Percentiles rank a stretch among this genome's conserved stretches.
phyloP scores from a whole-genome alignment of 306 rosid genomes.

The Quercus dentata region DNA sequence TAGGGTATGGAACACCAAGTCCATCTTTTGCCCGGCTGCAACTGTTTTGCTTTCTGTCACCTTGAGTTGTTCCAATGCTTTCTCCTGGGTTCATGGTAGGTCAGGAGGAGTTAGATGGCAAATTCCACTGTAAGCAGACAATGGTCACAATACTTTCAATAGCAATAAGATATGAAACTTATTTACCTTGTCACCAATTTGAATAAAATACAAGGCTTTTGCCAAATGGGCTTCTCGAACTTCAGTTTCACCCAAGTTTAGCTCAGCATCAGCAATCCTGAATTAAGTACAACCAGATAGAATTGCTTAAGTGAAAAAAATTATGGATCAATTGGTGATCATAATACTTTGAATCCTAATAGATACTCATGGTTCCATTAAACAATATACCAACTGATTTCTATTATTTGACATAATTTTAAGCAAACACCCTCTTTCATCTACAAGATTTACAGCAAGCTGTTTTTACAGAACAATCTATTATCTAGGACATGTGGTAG shows the following conservation, averaged over 20 bases:
- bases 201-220: slow-evolving; percentile 81
- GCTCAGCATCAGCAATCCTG: slow-evolving; percentile 98
- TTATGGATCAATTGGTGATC: background rate
- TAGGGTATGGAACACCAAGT: slow-evolving; percentile 81
- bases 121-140: slow-evolving; percentile 3
- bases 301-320: slow-evolving; percentile 3
- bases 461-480: background rate
- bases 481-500: background rate
- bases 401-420: background rate
- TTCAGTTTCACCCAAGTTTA: slow-evolving; percentile 98
- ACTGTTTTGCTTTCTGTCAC: slow-evolving; percentile 92
- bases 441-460: background rate
- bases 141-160: background rate
- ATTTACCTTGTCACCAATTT: slow-evolving; percentile 85
- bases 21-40: slow-evolving; percentile 99
- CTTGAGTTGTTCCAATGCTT: slow-evolving; percentile 90
- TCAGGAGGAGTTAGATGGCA: slow-evolving; percentile 1
- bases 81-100: slow-evolving; percentile 51
- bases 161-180: slow-evolving; percentile 6
- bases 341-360: slow-evolving; percentile 15
- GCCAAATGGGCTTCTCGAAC: slow-evolving; percentile 99
- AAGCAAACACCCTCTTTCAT: background rate
- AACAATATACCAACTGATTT: background rate
- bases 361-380: background rate
- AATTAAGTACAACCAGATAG: slow-evolving; percentile 22